These are phyloP conservation scores for Aspergillus amoenus DNA, from an alignment of 2,329 filamentous ascomycete genomes.

Conservation along the genomic window DNA sequence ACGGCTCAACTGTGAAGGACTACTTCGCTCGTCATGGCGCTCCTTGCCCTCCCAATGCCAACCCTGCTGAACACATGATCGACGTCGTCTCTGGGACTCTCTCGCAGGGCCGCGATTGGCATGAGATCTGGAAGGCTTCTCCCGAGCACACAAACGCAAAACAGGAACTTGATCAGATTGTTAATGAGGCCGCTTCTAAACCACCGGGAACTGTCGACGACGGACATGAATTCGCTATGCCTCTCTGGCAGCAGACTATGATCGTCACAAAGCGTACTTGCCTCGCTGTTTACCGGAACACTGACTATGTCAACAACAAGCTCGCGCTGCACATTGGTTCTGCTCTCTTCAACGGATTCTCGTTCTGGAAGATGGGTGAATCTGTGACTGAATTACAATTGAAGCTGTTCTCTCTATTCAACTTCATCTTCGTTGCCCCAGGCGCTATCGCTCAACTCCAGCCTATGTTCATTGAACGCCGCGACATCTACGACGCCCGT, in stretches of 20 bases:
- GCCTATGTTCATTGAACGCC: slow-evolving; percentile 67
- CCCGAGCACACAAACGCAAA: slow-evolving; percentile 57
- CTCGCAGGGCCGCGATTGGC: slow-evolving; percentile 63
- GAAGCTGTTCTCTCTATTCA: slow-evolving; percentile 67
- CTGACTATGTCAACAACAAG: slow-evolving; percentile 66
- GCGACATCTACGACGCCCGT: slow-evolving; percentile 64
- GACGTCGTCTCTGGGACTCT: slow-evolving; percentile 49
- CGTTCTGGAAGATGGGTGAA: slow-evolving; percentile 69
- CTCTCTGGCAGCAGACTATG: slow-evolving; percentile 61
- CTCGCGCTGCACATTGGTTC: slow-evolving; percentile 55
- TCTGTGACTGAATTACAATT: slow-evolving; percentile 67
- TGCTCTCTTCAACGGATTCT: slow-evolving; percentile 50
- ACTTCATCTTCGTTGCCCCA: slow-evolving; percentile 57
- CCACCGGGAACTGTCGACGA: slow-evolving; percentile 45
- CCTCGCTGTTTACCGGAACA: slow-evolving; percentile 64
- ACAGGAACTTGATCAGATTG: slow-evolving; percentile 64
- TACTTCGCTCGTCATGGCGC: slow-evolving; percentile 67
- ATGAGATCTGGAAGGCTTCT: slow-evolving; percentile 68
- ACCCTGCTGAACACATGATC: slow-evolving; percentile 62
- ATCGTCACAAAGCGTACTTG: slow-evolving; percentile 68
- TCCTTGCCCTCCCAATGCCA: slow-evolving; percentile 60
- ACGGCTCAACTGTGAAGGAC: slow-evolving; percentile 61
- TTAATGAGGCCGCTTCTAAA: slow-evolving; percentile 45
- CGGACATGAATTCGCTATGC: slow-evolving; percentile 64
- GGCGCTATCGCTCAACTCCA: slow-evolving; percentile 53